These are phyloP conservation scores for Flagelloscypha sp. DNA, from an alignment of 768 basidiomycete genomes.

Conservation along the genomic window DNA sequence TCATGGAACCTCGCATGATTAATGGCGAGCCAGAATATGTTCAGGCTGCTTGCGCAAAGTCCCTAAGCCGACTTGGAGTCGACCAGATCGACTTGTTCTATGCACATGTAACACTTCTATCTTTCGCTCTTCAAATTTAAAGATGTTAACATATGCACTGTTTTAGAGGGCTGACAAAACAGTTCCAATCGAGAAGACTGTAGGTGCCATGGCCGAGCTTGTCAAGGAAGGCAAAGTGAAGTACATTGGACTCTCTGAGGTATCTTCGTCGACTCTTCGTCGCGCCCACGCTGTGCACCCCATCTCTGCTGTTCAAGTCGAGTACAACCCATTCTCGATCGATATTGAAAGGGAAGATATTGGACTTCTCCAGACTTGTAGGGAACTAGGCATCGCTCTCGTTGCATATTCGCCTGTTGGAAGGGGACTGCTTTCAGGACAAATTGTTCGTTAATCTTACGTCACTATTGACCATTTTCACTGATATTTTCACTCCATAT, in stretches of 20 bases:
- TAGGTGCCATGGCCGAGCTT: conserved; percentile 18
- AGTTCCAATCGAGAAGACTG: conserved; percentile 11
- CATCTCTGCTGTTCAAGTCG: conserved; percentile 22
- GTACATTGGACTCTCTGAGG: conserved; percentile 29
- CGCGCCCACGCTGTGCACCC: conserved; percentile 24
- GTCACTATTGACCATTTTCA: conserved; percentile 4
- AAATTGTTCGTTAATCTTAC: conserved; percentile 14
- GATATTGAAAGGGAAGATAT: conserved; percentile 19
- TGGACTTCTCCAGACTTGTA: conserved; percentile 16
- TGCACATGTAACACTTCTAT: conserved; percentile 1
- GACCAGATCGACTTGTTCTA: conserved; percentile 26
- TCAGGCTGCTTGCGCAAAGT: conserved; percentile 15
- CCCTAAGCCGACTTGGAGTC: conserved; percentile 18
- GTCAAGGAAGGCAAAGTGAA: conserved; percentile 25
- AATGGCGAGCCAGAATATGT: conserved; percentile 20
- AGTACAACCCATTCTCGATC: conserved; percentile 22
- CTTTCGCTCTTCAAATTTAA: conserved; percentile 9
- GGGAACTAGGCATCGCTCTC: conserved; percentile 25
- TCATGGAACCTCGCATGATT: conserved; percentile 8
- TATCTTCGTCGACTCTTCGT: conserved; percentile 21
- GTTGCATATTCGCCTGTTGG: conserved; percentile 28
- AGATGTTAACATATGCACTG: neutral
- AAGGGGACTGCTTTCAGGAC: conserved; percentile 21
- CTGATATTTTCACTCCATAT: too few relatives aligned
- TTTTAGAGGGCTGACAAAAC: neutral